phyloP scores from a whole-genome alignment of 1,139 yeast genomes.

The Taphrina wiesneri region DNA sequence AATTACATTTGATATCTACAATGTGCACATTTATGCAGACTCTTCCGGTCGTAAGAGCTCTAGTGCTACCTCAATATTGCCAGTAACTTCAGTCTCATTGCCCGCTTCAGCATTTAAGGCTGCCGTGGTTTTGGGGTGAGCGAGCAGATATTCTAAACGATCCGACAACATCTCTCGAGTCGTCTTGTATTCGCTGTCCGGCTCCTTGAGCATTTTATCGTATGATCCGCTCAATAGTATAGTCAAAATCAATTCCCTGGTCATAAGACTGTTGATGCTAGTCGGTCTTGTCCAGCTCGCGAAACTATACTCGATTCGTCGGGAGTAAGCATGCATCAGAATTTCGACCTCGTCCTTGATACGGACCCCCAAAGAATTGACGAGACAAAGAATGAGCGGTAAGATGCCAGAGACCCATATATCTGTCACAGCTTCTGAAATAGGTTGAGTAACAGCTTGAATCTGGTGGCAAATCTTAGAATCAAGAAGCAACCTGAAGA shows the following conservation, averaged over 20 bases:
- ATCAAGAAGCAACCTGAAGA: constrained; percentile 12
- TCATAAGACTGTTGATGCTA: neutral
- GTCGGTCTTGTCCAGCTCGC: constrained; percentile 9
- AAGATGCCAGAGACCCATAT: constrained; percentile 7
- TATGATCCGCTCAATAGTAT: constrained; percentile 13
- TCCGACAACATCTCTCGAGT: neutral
- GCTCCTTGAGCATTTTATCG: constrained; percentile 7
- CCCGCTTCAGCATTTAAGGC: neutral
- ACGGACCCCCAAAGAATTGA: constrained; percentile 16
- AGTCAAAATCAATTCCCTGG: constrained; percentile 5
- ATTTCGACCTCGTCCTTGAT: constrained; percentile 9
- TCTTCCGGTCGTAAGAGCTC: neutral
- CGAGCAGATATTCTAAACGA: constrained; percentile 18
- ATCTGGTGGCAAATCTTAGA: neutral
- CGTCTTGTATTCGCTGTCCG: neutral
- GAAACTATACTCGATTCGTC: constrained; percentile 4
- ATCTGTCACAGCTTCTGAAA: neutral
- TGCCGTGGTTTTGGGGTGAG: constrained; percentile 21
- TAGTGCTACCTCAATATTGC: neutral
- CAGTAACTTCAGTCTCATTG: neutral
- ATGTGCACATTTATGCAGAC: neutral
- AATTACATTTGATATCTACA: neutral
- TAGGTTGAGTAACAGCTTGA: neutral
- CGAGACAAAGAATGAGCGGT: constrained; percentile 9
- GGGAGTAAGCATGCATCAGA: constrained; percentile 11